A percentile compares a stretch with the other conserved stretches of the same genome.
Evolutionary conservation across 441 rosid species (phyloP).

Genomic region (Biscutella laevigata): DNA sequence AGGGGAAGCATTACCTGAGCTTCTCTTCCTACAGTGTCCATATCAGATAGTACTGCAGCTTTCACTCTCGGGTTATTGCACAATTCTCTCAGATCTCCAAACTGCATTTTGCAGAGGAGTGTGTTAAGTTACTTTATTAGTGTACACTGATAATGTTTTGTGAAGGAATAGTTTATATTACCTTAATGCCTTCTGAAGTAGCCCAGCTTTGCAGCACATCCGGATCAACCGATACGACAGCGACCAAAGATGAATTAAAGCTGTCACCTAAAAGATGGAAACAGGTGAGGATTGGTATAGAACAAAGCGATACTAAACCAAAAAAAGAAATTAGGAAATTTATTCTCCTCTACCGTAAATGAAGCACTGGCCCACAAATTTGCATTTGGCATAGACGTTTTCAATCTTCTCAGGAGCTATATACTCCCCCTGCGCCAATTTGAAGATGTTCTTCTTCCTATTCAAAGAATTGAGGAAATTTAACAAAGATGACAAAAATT

Average conservation of each 20-base stretch:
- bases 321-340: background rate
- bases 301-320: conserved; percentile 2
- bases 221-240: conserved; percentile 72
- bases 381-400: conserved; percentile 92
- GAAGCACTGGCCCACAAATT: conserved; percentile 73
- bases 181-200: conserved; percentile 77
- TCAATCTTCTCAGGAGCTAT: conserved; percentile 98
- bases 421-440: conserved; percentile 97
- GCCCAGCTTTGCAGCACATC: conserved; percentile 81
- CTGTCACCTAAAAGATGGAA: conserved; percentile 66
- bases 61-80: conserved; percentile 65
- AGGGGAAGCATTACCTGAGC: conserved; percentile 53
- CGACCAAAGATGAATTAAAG: conserved; percentile 80
- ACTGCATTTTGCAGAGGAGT: conserved; percentile 30
- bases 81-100: conserved; percentile 50
- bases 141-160: background rate
- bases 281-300: conserved; percentile 5
- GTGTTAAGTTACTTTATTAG: conserved; percentile 5
- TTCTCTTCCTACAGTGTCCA: conserved; percentile 84
- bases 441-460: conserved; percentile 99
- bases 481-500: background rate
- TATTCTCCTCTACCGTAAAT: conserved; percentile 56
- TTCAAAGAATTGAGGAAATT: conserved; percentile 10
- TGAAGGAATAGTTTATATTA: conserved; percentile 21
- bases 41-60: conserved; percentile 74